Base-by-base conservation (phyloP, 2,329 filamentous ascomycete species). In the Fusarium abutilonis region DNA sequence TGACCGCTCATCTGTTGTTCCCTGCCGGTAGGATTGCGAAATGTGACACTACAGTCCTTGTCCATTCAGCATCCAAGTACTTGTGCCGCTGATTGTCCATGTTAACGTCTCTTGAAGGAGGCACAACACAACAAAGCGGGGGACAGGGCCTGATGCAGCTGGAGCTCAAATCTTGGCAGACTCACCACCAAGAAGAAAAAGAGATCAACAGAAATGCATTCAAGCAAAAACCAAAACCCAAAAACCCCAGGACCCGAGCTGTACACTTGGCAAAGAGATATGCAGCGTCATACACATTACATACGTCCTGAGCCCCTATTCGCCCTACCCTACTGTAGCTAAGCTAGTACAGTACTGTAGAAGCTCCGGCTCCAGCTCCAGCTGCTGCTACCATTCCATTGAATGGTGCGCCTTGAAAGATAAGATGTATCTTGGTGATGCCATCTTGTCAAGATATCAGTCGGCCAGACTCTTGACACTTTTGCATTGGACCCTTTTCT, bases 211-310 rank as follows among this genome's bases (percentile, higher is more conserved):
- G 23, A 26, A n/a, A 46, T 14, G 36, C 7, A 21, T 31, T 10
- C 29, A 10, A 31, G 19, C 19, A 19, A 19, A 19, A n/a, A 9
- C 4, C 15, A 38, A 38, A 21, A 9, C 4, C 21, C 21, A 23
- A 11, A 38, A 39, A 21, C 36, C 11, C 36, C 36, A 45, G 40
- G 56, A 49, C 52, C 42, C 49, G 48, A 47, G 11, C 36, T 13
- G 17, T 11, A 21, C 10, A 29, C 36, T 40, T 40, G 38, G 38
- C 19, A 40, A 11, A 40, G 10, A 31, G 29, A 38, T 38, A 38
- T 43, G 60, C 58, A 44, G 62, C 63, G 60, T 71, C 64, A 72
- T 69, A 34, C 52, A 54, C 63, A 68, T 72, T 72, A 70, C 69
- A 40, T 14, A 23, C 38, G 67, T 71, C 63, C 51, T 50, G 48